A percentile compares a stretch with the other conserved stretches of the same genome.
phyloP scores from a whole-genome alignment of 768 basidiomycete species.

The Mycena floridula region DNA sequence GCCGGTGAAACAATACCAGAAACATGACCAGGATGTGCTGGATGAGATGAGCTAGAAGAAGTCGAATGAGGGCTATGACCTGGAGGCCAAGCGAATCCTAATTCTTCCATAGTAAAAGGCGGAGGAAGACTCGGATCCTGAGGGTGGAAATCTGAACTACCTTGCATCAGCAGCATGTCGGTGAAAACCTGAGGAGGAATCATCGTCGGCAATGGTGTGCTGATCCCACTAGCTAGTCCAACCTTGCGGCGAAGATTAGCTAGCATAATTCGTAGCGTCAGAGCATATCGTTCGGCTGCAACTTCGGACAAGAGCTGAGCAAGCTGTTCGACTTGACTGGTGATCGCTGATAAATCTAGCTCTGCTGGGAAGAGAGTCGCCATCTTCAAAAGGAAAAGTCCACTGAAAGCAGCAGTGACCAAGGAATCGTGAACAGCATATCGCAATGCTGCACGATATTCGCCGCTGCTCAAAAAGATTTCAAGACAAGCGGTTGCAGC shows the following conservation, averaged over 20 bases:
- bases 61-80: not conserved
- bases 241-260: conserved; percentile 87
- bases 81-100: conserved; percentile 68
- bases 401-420: conserved; percentile 87
- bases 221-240: conserved; percentile 49
- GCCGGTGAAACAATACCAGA: conserved; percentile 65
- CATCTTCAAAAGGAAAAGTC: conserved; percentile 90
- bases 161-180: conserved; percentile 51
- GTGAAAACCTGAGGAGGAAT: conserved; percentile 48
- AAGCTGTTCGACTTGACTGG: conserved; percentile 83
- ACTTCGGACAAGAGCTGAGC: conserved; percentile 88
- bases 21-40: conserved; percentile 26
- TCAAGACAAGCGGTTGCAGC: conserved; percentile 82
- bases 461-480: conserved; percentile 80
- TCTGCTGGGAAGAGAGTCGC: conserved; percentile 88
- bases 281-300: conserved; percentile 88
- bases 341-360: conserved; percentile 71
- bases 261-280: conserved; percentile 90
- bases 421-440: conserved; percentile 93
- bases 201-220: conserved; percentile 41
- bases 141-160: conserved; percentile 21
- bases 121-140: conserved; percentile 47
- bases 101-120: conserved; percentile 81
- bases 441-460: conserved; percentile 72
- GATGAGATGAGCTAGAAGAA: not conserved